phyloP scores from a whole-genome alignment of 1,284 basidiomycete genomes.

The Wolfiporia cocos region DNA sequence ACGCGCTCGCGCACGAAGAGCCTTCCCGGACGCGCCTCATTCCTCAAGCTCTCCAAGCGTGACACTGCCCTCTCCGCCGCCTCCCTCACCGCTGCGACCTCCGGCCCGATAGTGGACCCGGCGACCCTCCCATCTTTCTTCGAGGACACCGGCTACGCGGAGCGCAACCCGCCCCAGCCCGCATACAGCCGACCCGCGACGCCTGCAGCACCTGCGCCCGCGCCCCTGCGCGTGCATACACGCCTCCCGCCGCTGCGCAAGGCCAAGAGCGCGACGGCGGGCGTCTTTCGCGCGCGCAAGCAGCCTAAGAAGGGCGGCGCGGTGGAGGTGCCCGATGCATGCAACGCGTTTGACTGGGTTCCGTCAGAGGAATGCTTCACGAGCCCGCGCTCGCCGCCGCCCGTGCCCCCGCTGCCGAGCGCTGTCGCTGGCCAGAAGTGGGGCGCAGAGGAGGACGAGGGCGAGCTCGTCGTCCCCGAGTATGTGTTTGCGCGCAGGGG shows the following conservation, averaged over 20 bases:
- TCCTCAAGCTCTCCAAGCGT: constrained; percentile 9
- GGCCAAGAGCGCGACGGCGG: constrained; percentile 16
- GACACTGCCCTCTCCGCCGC: constrained; percentile 10
- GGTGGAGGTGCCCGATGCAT: background rate
- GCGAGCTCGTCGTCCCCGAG: constrained; percentile 12
- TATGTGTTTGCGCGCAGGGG: constrained; percentile 24
- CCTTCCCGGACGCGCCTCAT: constrained; percentile 9
- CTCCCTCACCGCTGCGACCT: constrained; percentile 4
- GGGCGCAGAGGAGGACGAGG: background rate
- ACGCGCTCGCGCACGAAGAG: constrained; percentile 14
- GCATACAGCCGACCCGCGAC: constrained; percentile 17
- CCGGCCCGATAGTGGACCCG: too few relatives aligned
- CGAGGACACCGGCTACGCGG: constrained; percentile 11
- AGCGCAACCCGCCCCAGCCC: constrained; percentile 11
- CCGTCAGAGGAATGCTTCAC: constrained; percentile 7
- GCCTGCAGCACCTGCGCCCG: constrained; percentile 3
- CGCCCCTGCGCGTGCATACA: constrained; percentile 16
- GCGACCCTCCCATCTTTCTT: constrained; percentile 14
- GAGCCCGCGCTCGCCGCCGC: constrained; percentile 15
- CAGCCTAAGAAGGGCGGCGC: background rate
- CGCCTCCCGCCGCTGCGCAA: constrained; percentile 23
- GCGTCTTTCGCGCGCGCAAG: constrained; percentile 11
- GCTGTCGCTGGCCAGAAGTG: background rate
- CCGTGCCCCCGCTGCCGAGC: constrained; percentile 10
- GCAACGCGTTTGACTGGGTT: background rate